Percentiles rank a stretch among this genome's conserved stretches.
phyloP scores from a whole-genome alignment of 345 rosid genomes.

The Brassica cretica region DNA sequence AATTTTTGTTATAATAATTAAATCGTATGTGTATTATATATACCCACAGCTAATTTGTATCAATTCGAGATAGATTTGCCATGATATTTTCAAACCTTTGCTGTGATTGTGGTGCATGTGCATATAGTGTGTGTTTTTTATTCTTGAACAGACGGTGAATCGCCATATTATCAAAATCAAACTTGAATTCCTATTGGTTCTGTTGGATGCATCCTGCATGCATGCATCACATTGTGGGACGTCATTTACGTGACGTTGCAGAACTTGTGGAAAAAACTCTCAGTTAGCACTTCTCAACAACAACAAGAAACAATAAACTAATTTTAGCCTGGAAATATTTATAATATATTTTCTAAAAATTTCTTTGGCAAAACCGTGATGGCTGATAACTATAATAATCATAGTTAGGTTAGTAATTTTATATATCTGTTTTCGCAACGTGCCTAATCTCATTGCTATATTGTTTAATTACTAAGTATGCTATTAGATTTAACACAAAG shows the following conservation, averaged over 20 bases:
- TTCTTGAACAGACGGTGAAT: not conserved
- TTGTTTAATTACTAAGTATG: not conserved
- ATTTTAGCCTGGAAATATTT: not conserved
- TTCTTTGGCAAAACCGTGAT: not conserved
- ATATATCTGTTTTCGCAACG: not conserved
- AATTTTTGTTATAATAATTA: too few relatives aligned
- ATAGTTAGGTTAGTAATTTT: not conserved
- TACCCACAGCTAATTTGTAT: not conserved
- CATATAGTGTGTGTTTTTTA: not conserved
- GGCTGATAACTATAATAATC: not conserved
- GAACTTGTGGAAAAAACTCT: conserved; percentile 18
- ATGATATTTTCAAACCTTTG: not conserved
- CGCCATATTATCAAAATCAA: not conserved
- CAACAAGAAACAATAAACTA: not conserved
- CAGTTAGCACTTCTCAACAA: not conserved
- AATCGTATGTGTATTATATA: too few relatives aligned
- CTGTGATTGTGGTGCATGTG: not conserved
- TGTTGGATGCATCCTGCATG: conserved; percentile 6
- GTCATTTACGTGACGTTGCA: not conserved
- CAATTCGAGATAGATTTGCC: not conserved
- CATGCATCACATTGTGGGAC: conserved; percentile 6
- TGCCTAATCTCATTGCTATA: not conserved
- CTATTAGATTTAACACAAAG: not conserved
- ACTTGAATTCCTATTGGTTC: not conserved
- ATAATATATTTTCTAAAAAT: not conserved